Percentiles rank a stretch among this genome's conserved stretches.
phyloP scores from a whole-genome alignment of 805 yeast species.

The Pichia manshurica region DNA sequence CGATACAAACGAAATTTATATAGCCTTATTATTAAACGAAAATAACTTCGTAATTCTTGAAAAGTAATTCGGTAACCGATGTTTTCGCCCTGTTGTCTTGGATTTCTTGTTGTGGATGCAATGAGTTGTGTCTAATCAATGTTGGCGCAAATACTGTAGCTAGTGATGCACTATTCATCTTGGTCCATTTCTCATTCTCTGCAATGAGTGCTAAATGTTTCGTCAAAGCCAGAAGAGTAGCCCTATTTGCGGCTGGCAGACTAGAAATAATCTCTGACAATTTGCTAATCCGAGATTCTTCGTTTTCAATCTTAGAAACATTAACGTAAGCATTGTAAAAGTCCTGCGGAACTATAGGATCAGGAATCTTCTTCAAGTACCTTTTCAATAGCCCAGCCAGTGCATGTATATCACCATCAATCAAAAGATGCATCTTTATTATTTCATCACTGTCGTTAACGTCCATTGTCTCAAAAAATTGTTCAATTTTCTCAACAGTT shows the following conservation, averaged over 20 bases:
- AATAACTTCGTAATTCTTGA: slow-evolving; percentile 41
- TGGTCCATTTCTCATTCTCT: slow-evolving; percentile 46
- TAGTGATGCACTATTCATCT: slow-evolving; percentile 79
- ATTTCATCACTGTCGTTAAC: slow-evolving; percentile 29
- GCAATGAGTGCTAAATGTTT: slow-evolving; percentile 62
- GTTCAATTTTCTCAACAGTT: slow-evolving; percentile 43
- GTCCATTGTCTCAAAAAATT: slow-evolving; percentile 30
- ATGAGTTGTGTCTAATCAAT: slow-evolving; percentile 57
- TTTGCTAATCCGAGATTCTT: slow-evolving; percentile 33
- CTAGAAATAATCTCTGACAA: slow-evolving; percentile 41
- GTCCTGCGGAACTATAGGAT: slow-evolving; percentile 72
- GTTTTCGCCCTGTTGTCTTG: slow-evolving; percentile 78
- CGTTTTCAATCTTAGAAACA: slow-evolving; percentile 36
- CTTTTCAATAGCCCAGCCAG: slow-evolving; percentile 83
- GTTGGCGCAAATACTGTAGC: slow-evolving; percentile 96
- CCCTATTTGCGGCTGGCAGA: slow-evolving; percentile 65
- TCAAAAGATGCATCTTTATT: slow-evolving; percentile 19
- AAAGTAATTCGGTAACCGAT: slow-evolving; percentile 67
- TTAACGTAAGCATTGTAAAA: slow-evolving; percentile 62
- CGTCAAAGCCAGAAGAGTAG: slow-evolving; percentile 49
- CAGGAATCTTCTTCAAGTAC: slow-evolving; percentile 76
- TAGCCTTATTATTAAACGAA: slow-evolving; percentile 9
- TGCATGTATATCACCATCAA: slow-evolving; percentile 68
- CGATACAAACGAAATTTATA: too few relatives aligned
- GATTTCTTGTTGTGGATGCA: slow-evolving; percentile 75